Evolutionary conservation across 1,284 basidiomycete species (phyloP).

Genomic region (Tremellales sp.): DNA sequence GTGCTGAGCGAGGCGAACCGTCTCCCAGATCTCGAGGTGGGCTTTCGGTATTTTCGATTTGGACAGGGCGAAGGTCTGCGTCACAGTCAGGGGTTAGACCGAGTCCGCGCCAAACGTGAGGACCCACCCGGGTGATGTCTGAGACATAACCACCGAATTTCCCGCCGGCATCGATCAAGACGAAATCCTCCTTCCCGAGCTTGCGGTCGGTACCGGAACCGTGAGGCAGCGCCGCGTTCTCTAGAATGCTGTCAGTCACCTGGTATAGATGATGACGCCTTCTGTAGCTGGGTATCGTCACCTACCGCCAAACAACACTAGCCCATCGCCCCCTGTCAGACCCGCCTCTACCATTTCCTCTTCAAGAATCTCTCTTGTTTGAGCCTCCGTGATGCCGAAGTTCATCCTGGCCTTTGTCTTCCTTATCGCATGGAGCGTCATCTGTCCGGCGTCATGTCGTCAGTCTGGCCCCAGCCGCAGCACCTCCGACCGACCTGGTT

Average conservation of each 20-base stretch:
- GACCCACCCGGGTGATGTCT: slow-evolving; percentile 69
- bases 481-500: slow-evolving; percentile 64
- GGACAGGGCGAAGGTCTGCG: slow-evolving; percentile 65
- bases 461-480: slow-evolving; percentile 1
- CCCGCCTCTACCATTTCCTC: slow-evolving; percentile 59
- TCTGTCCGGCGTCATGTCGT: slow-evolving; percentile 49
- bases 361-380: slow-evolving; percentile 58
- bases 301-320: slow-evolving; percentile 74
- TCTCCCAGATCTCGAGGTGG: slow-evolving; percentile 63
- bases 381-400: slow-evolving; percentile 71
- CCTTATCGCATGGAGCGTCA: slow-evolving; percentile 68
- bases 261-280: not conserved
- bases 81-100: slow-evolving; percentile 3
- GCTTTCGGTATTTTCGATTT: slow-evolving; percentile 56
- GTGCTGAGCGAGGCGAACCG: slow-evolving; percentile 63
- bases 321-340: slow-evolving; percentile 57
- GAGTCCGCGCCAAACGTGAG: not conserved
- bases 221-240: slow-evolving; percentile 79
- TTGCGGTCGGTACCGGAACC: slow-evolving; percentile 66
- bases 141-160: slow-evolving; percentile 67
- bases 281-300: slow-evolving; percentile 7
- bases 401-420: slow-evolving; percentile 60
- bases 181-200: slow-evolving; percentile 60
- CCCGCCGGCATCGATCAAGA: slow-evolving; percentile 73
- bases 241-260: slow-evolving; percentile 46